phyloP scores from a whole-genome alignment of 2,329 filamentous ascomycete genomes.

The Scedosporium apiospermum region DNA sequence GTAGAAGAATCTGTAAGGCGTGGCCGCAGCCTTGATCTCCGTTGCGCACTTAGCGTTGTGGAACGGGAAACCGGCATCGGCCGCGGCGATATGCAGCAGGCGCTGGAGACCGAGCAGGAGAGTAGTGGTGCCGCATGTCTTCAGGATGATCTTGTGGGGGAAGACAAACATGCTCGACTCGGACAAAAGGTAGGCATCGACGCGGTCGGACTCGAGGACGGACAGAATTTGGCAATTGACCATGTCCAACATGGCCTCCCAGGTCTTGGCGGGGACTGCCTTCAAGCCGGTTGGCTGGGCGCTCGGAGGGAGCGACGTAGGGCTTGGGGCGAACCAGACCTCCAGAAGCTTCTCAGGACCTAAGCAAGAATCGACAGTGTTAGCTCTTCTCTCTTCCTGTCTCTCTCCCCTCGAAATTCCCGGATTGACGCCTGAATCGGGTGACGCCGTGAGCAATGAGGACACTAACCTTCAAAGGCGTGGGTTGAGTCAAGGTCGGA shows the following conservation, averaged over 20 bases:
- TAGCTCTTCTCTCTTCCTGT: not conserved
- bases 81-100: conserved; percentile 83
- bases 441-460: not conserved
- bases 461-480: conserved; percentile 74
- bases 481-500: conserved; percentile 89
- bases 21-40: conserved; percentile 66
- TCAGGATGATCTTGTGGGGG: conserved; percentile 97
- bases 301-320: conserved; percentile 59
- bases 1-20: conserved; percentile 94
- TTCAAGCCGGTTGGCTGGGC: conserved; percentile 74
- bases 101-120: conserved; percentile 81
- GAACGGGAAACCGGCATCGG: conserved; percentile 81
- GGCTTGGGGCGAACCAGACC: conserved; percentile 89
- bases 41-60: conserved; percentile 56
- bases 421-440: not conserved
- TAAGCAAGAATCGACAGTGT: conserved; percentile 19
- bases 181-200: conserved; percentile 93
- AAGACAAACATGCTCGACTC: conserved; percentile 99
- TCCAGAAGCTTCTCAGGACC: conserved; percentile 95
- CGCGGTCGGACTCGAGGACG: conserved; percentile 82
- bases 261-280: conserved; percentile 70
- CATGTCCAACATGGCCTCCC: conserved; percentile 95
- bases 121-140: conserved; percentile 96
- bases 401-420: not conserved
- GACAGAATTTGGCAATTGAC: conserved; percentile 98